Evolutionary conservation across 2,329 filamentous ascomycete genomes (phyloP).

Genomic region (Verticillium alfalfae): DNA sequence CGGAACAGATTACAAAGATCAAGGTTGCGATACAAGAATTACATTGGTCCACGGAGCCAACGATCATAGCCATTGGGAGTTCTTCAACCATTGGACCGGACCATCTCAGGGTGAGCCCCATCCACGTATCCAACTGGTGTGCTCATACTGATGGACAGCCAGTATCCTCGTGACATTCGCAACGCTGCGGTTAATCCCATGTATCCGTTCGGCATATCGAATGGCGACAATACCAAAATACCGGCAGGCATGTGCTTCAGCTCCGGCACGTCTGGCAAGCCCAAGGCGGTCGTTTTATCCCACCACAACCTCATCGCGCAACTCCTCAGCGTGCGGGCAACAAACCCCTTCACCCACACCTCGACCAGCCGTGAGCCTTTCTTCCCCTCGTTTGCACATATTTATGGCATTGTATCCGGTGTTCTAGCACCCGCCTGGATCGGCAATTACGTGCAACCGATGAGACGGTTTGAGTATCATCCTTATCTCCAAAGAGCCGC

Average conservation of each 20-base stretch:
- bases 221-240: slow-evolving; percentile 6
- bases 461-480: slow-evolving; percentile 30
- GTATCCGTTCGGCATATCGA: slow-evolving; percentile 7
- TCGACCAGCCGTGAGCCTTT: slow-evolving; percentile 18
- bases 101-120: neutral
- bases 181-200: neutral
- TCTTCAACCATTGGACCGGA: neutral
- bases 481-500: slow-evolving; percentile 25
- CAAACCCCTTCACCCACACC: slow-evolving; percentile 17
- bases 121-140: neutral
- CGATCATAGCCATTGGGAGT: neutral
- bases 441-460: slow-evolving; percentile 36
- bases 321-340: slow-evolving; percentile 13
- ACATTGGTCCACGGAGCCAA: neutral
- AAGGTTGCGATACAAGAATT: slow-evolving; percentile 1
- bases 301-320: slow-evolving; percentile 82
- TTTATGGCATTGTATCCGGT: slow-evolving; percentile 17
- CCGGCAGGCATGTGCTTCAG: slow-evolving; percentile 26
- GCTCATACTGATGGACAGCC: neutral
- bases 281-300: slow-evolving; percentile 85
- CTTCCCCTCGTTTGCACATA: slow-evolving; percentile 18
- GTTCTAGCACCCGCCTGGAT: slow-evolving; percentile 32
- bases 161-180: neutral
- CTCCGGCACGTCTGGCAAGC: slow-evolving; percentile 77
- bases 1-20: slow-evolving; percentile 1